These are phyloP conservation scores for Boletus subparvulus DNA, from an alignment of 768 basidiomycete species.

Conservation along the genomic window DNA sequence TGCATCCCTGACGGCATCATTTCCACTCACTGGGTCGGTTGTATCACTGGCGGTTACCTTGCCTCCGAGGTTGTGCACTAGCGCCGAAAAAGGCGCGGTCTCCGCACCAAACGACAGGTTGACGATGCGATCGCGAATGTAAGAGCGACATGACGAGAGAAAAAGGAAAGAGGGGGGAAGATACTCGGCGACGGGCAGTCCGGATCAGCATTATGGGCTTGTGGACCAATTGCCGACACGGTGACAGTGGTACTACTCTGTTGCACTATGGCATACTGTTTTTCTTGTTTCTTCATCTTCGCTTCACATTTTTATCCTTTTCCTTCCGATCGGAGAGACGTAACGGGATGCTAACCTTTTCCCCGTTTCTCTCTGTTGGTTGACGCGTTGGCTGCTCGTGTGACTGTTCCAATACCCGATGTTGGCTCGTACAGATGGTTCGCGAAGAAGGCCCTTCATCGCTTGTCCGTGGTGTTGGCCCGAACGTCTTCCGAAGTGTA, in stretches of 20 bases:
- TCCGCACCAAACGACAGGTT: not conserved
- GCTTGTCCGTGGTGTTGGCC: constrained; percentile 72
- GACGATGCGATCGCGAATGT: not conserved
- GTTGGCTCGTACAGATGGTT: constrained; percentile 60
- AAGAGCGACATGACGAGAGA: not conserved
- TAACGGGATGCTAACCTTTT: constrained; percentile 7
- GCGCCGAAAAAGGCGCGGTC: too few species aligned
- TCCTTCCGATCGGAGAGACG: not conserved
- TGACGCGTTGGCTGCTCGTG: not conserved
- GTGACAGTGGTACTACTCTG: not conserved
- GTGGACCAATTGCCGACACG: not conserved
- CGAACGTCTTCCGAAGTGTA: constrained; percentile 83
- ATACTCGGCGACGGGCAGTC: not conserved
- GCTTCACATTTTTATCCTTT: not conserved
- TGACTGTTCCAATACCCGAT: not conserved
- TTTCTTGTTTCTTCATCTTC: not conserved
- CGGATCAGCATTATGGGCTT: not conserved
- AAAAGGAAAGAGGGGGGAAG: not conserved
- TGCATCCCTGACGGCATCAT: not conserved
- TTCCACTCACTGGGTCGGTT: not conserved
- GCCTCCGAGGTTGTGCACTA: not conserved
- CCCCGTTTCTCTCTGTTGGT: not conserved
- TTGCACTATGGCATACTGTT: not conserved
- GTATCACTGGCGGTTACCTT: not conserved
- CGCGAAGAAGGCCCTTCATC: constrained; percentile 81